Evolutionary conservation across 495 filamentous ascomycete species (phyloP).

Genomic region (Daldinia concentrica): DNA sequence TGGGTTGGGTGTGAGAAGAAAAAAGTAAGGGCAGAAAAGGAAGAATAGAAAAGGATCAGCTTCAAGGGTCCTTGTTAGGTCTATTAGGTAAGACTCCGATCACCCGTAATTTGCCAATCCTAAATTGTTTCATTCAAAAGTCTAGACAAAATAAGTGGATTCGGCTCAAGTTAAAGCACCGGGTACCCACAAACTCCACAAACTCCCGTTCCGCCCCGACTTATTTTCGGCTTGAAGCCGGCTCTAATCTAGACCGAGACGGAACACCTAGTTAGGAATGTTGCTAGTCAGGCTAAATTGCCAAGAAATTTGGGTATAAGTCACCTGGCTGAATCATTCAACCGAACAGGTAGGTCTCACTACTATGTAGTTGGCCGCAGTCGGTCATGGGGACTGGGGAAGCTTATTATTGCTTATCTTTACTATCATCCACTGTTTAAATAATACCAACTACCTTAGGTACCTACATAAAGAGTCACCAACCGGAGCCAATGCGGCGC

Average conservation of each 20-base stretch:
- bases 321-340: slow-evolving; percentile 34
- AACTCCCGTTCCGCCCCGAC: slow-evolving; percentile 39
- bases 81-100: slow-evolving; percentile 33
- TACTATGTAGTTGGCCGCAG: slow-evolving; percentile 2
- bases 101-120: slow-evolving; percentile 34
- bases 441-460: slow-evolving; percentile 17
- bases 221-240: slow-evolving; percentile 43
- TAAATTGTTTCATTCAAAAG: slow-evolving; percentile 13
- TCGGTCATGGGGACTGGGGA: slow-evolving; percentile 7
- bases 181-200: slow-evolving; percentile 38
- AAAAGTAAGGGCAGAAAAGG: slow-evolving; percentile 2
- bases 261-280: slow-evolving; percentile 41
- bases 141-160: slow-evolving; percentile 26
- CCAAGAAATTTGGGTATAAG: slow-evolving; percentile 37
- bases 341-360: slow-evolving; percentile 33
- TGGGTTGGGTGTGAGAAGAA: slow-evolving; percentile 34
- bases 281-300: slow-evolving; percentile 43
- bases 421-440: slow-evolving; percentile 1
- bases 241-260: slow-evolving; percentile 35
- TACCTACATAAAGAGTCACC: too few relatives aligned
- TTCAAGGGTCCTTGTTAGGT: slow-evolving; percentile 4
- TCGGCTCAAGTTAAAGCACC: slow-evolving; percentile 38
- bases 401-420: slow-evolving; percentile 10
- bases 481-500: slow-evolving; percentile 6
- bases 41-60: slow-evolving; percentile 3